Evolutionary conservation across 352 stramenopile species (phyloP).

Genomic region (Aphanomyces astaci): DNA sequence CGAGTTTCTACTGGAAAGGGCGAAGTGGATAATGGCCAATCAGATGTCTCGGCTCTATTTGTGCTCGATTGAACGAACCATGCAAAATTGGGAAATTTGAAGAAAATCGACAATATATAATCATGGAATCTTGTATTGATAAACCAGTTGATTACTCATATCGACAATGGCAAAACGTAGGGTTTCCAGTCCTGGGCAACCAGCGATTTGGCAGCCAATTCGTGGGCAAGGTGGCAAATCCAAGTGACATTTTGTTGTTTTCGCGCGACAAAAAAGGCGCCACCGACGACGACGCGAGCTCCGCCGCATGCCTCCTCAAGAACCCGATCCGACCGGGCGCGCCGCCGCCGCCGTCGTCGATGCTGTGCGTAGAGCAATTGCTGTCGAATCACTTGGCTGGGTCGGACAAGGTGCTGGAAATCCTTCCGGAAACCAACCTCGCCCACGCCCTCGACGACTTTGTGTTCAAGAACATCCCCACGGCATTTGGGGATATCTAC

Average conservation of each 20-base stretch:
- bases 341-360: conserved; percentile 36
- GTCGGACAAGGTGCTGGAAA: conserved; percentile 64
- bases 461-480: conserved; percentile 71
- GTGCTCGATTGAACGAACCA: too few species aligned
- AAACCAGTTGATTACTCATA: background rate
- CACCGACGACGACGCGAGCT: conserved; percentile 34
- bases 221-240: conserved; percentile 80
- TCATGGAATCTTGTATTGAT: too few species aligned
- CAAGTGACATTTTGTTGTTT: conserved; percentile 83
- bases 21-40: too few species aligned
- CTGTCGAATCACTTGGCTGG: conserved; percentile 50
- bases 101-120: too few species aligned
- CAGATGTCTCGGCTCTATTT: too few species aligned
- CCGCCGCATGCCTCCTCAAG: conserved; percentile 21
- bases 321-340: conserved; percentile 43
- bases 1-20: too few species aligned
- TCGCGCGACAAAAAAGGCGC: conserved; percentile 49
- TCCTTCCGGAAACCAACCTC: conserved; percentile 62
- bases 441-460: conserved; percentile 70
- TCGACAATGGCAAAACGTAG: background rate
- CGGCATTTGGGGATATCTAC: conserved; percentile 72
- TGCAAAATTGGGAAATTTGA: too few species aligned
- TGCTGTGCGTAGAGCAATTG: conserved; percentile 69
- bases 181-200: conserved; percentile 82
- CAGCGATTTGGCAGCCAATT: conserved; percentile 83